A percentile compares a stretch with the other conserved stretches of the same genome.
phyloP scores from a whole-genome alignment of 306 rosid genomes.

The Quercus alba region DNA sequence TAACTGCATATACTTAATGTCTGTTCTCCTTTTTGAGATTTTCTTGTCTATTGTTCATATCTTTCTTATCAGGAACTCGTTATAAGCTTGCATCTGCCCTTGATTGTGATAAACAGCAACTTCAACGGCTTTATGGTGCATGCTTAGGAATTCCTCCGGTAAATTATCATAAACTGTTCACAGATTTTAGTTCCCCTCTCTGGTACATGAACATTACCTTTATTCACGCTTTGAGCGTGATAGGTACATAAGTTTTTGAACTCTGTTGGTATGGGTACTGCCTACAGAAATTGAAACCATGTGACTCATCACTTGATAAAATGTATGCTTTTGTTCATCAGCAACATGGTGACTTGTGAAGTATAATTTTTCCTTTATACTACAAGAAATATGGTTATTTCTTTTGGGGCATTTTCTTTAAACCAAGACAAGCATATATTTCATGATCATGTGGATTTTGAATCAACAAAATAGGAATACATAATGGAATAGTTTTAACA shows the following conservation, averaged over 20 bases:
- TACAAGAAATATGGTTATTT: background rate
- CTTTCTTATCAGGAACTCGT: constrained; percentile 6
- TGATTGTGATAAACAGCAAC: constrained; percentile 10
- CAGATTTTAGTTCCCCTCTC: background rate
- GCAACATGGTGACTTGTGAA: background rate
- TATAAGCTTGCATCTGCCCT: constrained; percentile 6
- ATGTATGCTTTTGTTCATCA: background rate
- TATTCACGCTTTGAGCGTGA: background rate
- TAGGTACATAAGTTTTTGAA: background rate
- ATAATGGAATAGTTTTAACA: background rate
- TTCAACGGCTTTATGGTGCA: constrained; percentile 1
- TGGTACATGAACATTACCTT: background rate
- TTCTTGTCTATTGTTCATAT: background rate
- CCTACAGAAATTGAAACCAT: background rate
- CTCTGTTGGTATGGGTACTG: background rate
- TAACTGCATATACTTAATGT: background rate
- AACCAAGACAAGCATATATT: background rate
- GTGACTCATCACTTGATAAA: background rate
- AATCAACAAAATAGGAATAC: background rate
- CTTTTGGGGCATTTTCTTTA: background rate
- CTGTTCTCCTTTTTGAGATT: background rate
- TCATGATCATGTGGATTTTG: background rate
- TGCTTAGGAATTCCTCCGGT: constrained; percentile 13
- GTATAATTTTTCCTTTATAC: background rate
- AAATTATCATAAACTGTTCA: background rate